Conservation (phyloP, 2,329 filamentous ascomycete species). For the Alternaria triticimaculans region DNA sequence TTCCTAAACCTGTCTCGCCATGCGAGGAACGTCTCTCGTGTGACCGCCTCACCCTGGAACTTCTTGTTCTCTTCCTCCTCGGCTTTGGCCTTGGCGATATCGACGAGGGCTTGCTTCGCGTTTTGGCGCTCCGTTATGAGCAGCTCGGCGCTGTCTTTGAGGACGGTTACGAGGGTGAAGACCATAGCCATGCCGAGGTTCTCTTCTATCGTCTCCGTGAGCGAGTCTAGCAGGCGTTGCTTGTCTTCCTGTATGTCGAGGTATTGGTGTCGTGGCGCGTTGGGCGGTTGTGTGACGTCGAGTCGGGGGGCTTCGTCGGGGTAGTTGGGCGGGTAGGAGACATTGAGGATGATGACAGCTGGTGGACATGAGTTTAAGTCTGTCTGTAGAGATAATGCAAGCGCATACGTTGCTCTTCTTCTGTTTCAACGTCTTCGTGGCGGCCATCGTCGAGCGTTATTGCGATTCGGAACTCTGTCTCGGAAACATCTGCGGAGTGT, state of each 20-base stretch:
- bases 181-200: conserved; percentile 98
- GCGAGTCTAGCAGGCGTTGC: conserved; percentile 70
- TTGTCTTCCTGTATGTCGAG: conserved; percentile 86
- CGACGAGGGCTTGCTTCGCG: conserved; percentile 62
- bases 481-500: conserved; percentile 75
- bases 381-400: background rate
- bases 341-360: conserved; percentile 78
- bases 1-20: conserved; percentile 81
- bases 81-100: conserved; percentile 64
- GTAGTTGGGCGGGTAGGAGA: conserved; percentile 89
- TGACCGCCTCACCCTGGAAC: conserved; percentile 91
- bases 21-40: conserved; percentile 79
- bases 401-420: conserved; percentile 59
- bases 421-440: conserved; percentile 61
- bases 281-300: conserved; percentile 76
- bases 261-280: conserved; percentile 71
- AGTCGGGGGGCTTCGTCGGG: conserved; percentile 86
- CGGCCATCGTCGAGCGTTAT: conserved; percentile 78
- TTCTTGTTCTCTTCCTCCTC: conserved; percentile 96
- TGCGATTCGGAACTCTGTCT: conserved; percentile 85
- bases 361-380: conserved; percentile 14
- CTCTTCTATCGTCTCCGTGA: conserved; percentile 82
- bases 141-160: conserved; percentile 91
- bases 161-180: conserved; percentile 83
- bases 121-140: conserved; percentile 77